Base-by-base conservation (phyloP, 345 rosid genomes). In the Camelina sativa region DNA sequence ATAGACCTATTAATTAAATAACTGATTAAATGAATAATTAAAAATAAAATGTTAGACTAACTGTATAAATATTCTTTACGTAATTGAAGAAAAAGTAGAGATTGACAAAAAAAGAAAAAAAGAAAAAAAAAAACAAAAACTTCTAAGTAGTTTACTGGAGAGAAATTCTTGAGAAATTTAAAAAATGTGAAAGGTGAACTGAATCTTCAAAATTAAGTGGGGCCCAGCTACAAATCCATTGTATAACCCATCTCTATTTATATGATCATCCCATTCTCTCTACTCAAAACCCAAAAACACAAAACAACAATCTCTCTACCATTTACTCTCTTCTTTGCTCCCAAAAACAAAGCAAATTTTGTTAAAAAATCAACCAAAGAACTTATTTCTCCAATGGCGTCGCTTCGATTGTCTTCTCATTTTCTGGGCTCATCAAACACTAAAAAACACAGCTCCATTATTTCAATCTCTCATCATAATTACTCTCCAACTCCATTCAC, bases 341-440 rank as follows among this genome's bases (percentile, higher is more conserved):
- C 35, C 67, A 59, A 48, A 28, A 28, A 28, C 30, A 71, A 50
- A 61, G 11, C 51, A 37, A 71, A 11, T 23, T 23, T 3, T 28
- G 0, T 3, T 1, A 3, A 2, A 17, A 48, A 48, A 20, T 4
- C 2, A 34, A 48, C 35, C 44, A 12, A 50, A 22, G 8, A 58
- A 30, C 57, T 16, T 25, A 40, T 63, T 5, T 38, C 70, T 16
- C 30, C 43, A 71, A 77, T 77, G 80, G 58, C 80, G 0, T 77
- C 80, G 7, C 47, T 77, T 22, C 80, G 59, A 22, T 17, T 65
- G 1, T 50, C 76, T 34, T 71, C 80, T 65, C 48, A 19, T 41
- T 77, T 77, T 59, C 57, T 77, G 16, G 66, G 66, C 67, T 35
- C 66, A 44, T 35, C 66, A 44, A 69, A 62, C 62, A 47, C 76